These are phyloP conservation scores for Mycosphaerelloides madeirae DNA, from an alignment of 2,329 filamentous ascomycete genomes.

Conservation along the genomic window DNA sequence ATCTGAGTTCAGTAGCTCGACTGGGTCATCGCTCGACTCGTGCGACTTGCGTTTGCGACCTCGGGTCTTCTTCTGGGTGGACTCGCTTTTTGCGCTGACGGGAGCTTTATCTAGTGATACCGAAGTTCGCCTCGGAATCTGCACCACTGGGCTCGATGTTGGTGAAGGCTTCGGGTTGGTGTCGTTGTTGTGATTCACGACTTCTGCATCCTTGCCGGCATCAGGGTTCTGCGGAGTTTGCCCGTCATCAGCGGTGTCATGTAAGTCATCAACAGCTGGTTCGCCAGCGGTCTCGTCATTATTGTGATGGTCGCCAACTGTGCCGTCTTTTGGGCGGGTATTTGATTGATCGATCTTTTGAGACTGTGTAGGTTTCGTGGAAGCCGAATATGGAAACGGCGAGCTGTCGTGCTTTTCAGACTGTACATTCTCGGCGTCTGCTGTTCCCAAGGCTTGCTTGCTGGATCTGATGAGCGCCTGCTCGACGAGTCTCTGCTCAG, in stretches of 20 bases:
- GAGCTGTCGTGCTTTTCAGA: slow-evolving; percentile 19
- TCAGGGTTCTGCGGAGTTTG: too few relatives aligned
- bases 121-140: slow-evolving; percentile 6
- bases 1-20: slow-evolving; percentile 28
- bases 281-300: not conserved
- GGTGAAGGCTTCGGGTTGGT: slow-evolving; percentile 1
- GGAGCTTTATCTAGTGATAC: not conserved
- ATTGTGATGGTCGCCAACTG: not conserved
- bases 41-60: slow-evolving; percentile 22
- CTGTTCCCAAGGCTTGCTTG: slow-evolving; percentile 3
- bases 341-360: slow-evolving; percentile 11
- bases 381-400: slow-evolving; percentile 25
- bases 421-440: not conserved
- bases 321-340: not conserved
- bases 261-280: not conserved
- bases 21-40: slow-evolving; percentile 9
- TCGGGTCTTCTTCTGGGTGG: slow-evolving; percentile 9
- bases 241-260: too few relatives aligned
- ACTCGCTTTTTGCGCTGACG: not conserved
- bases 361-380: slow-evolving; percentile 14
- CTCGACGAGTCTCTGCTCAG: slow-evolving; percentile 38
- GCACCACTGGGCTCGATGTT: slow-evolving; percentile 17
- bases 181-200: too few relatives aligned
- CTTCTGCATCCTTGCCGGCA: too few relatives aligned
- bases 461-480: slow-evolving; percentile 24